A percentile compares a stretch with the other conserved stretches of the same genome.
Conservation (phyloP, 2,329 filamentous ascomycete genomes). For the Lecanicillium sp. region DNA sequence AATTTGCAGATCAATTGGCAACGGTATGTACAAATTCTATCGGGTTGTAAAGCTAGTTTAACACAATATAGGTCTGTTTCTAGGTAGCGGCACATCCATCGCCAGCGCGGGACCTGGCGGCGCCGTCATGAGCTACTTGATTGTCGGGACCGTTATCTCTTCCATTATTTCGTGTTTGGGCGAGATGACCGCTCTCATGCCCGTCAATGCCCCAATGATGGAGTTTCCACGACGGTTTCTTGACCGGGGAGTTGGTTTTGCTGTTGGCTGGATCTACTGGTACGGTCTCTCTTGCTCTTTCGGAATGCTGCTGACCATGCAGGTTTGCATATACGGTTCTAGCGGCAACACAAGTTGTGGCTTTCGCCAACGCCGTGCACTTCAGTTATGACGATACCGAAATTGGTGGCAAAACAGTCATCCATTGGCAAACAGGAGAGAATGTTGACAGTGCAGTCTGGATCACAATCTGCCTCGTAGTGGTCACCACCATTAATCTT, state of each 20-base stretch:
- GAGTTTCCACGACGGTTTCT: slow-evolving; percentile 32
- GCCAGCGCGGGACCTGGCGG: slow-evolving; percentile 35
- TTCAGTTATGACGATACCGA: slow-evolving; percentile 29
- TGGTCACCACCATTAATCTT: slow-evolving; percentile 30
- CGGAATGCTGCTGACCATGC: not conserved
- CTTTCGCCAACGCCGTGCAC: slow-evolving; percentile 28
- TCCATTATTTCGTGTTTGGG: slow-evolving; percentile 38
- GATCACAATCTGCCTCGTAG: slow-evolving; percentile 31
- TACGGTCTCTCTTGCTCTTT: slow-evolving; percentile 14
- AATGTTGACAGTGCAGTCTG: slow-evolving; percentile 31
- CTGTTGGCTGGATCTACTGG: slow-evolving; percentile 35
- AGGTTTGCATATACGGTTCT: slow-evolving; percentile 34
- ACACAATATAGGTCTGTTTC: slow-evolving; percentile 27
- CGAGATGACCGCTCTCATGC: slow-evolving; percentile 34
- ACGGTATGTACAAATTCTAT: slow-evolving; percentile 26
- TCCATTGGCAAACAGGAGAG: slow-evolving; percentile 28
- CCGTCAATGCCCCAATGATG: slow-evolving; percentile 33
- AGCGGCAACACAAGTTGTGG: slow-evolving; percentile 31
- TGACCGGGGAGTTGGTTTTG: slow-evolving; percentile 31
- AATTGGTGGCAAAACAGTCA: slow-evolving; percentile 22
- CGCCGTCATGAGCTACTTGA: slow-evolving; percentile 32
- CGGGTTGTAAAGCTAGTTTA: not conserved
- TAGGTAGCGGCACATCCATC: slow-evolving; percentile 33
- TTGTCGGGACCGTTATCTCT: slow-evolving; percentile 38
- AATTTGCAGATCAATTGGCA: slow-evolving; percentile 30